A percentile compares a stretch with the other conserved stretches of the same genome.
phyloP scores from a whole-genome alignment of 495 filamentous ascomycete genomes.

The Cetradonia linearis region DNA sequence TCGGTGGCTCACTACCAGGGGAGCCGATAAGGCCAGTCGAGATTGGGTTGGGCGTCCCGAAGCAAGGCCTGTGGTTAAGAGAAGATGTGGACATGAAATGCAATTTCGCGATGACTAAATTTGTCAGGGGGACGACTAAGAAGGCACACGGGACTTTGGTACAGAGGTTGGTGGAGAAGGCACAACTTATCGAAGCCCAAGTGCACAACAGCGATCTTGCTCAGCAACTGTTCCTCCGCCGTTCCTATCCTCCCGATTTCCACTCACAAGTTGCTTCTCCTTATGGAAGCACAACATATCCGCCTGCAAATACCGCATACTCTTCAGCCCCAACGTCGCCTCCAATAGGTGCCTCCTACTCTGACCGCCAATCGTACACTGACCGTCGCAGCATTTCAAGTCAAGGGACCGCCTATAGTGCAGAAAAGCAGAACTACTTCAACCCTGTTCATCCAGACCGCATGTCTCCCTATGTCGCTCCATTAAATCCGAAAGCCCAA shows the following conservation, averaged over 20 bases:
- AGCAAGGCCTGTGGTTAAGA: conserved; percentile 57
- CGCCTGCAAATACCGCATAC: neutral
- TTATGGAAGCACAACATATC: neutral
- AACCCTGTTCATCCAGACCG: neutral
- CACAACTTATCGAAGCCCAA: conserved; percentile 29
- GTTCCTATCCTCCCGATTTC: conserved; percentile 14
- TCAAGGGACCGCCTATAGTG: neutral
- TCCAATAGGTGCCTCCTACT: neutral
- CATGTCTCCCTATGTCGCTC: neutral
- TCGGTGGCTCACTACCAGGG: conserved; percentile 51
- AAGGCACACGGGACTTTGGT: conserved; percentile 58
- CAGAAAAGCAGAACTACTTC: neutral
- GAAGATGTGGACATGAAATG: conserved; percentile 71
- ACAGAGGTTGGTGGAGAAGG: conserved; percentile 52
- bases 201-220: conserved; percentile 18
- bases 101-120: conserved; percentile 59
- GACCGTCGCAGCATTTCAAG: neutral
- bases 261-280: conserved; percentile 6
- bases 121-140: conserved; percentile 67
- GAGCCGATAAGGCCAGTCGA: conserved; percentile 50
- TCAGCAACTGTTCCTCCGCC: conserved; percentile 13
- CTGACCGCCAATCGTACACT: conserved; percentile 4
- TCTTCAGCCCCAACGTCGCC: neutral
- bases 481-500: neutral
- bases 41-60: conserved; percentile 49